phyloP scores from a whole-genome alignment of 768 basidiomycete genomes.

The Rubroboletus satanas region DNA sequence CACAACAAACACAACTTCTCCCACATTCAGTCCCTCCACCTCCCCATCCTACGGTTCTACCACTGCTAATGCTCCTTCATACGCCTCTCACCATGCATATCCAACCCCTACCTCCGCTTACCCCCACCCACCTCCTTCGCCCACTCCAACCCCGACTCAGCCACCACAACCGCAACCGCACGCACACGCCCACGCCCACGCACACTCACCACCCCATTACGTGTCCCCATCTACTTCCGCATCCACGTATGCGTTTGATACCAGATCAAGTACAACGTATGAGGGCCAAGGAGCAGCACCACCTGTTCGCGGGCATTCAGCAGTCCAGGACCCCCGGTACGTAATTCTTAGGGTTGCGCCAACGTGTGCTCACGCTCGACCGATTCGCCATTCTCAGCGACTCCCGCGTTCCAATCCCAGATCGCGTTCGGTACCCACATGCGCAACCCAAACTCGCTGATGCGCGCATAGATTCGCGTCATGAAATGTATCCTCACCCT shows the following conservation, averaged over 20 bases:
- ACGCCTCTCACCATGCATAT: slow-evolving; percentile 17
- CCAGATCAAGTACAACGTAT: slow-evolving; percentile 16
- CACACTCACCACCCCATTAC: slow-evolving; percentile 22
- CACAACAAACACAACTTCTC: slow-evolving; percentile 19
- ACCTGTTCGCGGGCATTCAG: slow-evolving; percentile 19
- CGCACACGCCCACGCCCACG: too few relatives aligned
- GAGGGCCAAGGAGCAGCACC: slow-evolving; percentile 12
- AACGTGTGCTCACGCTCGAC: background rate
- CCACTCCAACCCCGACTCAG: slow-evolving; percentile 31
- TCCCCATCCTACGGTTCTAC: slow-evolving; percentile 17
- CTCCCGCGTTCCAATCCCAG: slow-evolving; percentile 19
- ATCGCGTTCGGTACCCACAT: slow-evolving; percentile 22
- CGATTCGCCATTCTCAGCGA: slow-evolving; percentile 20
- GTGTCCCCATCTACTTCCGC: slow-evolving; percentile 19
- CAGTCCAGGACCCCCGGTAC: slow-evolving; percentile 23
- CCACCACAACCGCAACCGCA: slow-evolving; percentile 18
- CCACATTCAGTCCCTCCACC: slow-evolving; percentile 22
- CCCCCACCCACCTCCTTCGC: slow-evolving; percentile 27
- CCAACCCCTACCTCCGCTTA: slow-evolving; percentile 28
- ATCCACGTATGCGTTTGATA: slow-evolving; percentile 20
- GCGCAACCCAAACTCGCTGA: slow-evolving; percentile 19
- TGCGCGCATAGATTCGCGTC: slow-evolving; percentile 25
- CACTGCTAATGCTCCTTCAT: slow-evolving; percentile 12
- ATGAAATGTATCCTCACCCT: slow-evolving; percentile 22
- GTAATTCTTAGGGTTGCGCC: background rate